Conservation (phyloP, 257 asterid genomes). For the Solanum pimpinellifolium region DNA sequence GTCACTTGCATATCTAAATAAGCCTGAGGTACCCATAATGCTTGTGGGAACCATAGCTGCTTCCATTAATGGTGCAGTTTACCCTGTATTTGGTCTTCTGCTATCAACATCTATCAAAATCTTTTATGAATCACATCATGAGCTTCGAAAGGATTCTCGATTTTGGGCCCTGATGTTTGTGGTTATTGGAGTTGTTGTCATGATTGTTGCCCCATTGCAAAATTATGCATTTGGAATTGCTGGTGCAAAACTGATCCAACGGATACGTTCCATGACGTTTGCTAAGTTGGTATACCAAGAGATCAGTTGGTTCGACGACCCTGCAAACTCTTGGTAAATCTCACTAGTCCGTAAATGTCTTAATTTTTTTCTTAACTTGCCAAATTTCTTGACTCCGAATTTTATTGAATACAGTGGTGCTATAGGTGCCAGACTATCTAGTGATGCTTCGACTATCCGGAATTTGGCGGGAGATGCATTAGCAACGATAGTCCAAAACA, state of each 20-base stretch:
- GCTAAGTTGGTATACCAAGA: slow-evolving; percentile 31
- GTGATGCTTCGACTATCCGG: slow-evolving; percentile 48
- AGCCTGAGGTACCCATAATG: slow-evolving; percentile 25
- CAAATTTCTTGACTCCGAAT: not conserved
- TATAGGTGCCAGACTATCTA: slow-evolving; percentile 42
- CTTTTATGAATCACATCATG: slow-evolving; percentile 14
- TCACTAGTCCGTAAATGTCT: not conserved
- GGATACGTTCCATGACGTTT: slow-evolving; percentile 21
- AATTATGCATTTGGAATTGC: slow-evolving; percentile 31
- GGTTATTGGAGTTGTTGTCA: slow-evolving; percentile 14
- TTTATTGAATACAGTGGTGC: slow-evolving; percentile 28
- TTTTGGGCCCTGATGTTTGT: slow-evolving; percentile 35
- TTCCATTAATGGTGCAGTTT: slow-evolving; percentile 16
- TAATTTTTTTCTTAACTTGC: not conserved
- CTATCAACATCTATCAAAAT: not conserved
- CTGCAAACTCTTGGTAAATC: slow-evolving; percentile 23
- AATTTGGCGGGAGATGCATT: slow-evolving; percentile 52
- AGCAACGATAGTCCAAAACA: slow-evolving; percentile 39
- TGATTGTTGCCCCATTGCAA: slow-evolving; percentile 24
- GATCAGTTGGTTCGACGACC: slow-evolving; percentile 34
- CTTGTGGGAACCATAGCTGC: slow-evolving; percentile 26
- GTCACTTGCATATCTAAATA: slow-evolving; percentile 15
- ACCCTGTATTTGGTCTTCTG: slow-evolving; percentile 23
- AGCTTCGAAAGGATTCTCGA: slow-evolving; percentile 17
- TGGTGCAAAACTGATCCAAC: slow-evolving; percentile 26